Conservation (phyloP, 108 stramenopile species). For the Discostella stelligeroides region DNA sequence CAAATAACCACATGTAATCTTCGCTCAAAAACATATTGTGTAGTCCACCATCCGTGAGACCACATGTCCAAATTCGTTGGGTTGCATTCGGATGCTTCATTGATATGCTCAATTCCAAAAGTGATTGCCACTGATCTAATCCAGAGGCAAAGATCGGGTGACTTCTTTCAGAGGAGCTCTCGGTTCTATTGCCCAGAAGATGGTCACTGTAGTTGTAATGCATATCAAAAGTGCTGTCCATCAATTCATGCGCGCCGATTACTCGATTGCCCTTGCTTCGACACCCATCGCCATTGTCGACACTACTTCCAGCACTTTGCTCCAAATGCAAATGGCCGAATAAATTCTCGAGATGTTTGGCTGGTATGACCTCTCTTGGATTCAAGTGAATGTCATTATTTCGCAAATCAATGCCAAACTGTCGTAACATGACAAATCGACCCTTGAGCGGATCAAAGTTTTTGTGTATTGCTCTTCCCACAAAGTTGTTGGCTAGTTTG, state of each 20-base stretch:
- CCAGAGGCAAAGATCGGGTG: slow-evolving; percentile 32
- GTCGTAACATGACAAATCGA: slow-evolving; percentile 54
- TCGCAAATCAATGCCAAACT: slow-evolving; percentile 55
- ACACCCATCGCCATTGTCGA: too few species aligned
- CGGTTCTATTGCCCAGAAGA: slow-evolving; percentile 3
- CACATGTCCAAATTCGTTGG: slow-evolving; percentile 76
- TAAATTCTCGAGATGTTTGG: slow-evolving; percentile 42
- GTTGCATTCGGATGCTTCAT: slow-evolving; percentile 53
- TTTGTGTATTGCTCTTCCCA: slow-evolving; percentile 69
- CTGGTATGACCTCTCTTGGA: slow-evolving; percentile 58
- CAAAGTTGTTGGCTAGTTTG: slow-evolving; percentile 54
- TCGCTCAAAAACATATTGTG: slow-evolving; percentile 75
- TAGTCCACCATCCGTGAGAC: slow-evolving; percentile 80
- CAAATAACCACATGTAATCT: slow-evolving; percentile 72
- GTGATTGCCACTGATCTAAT: slow-evolving; percentile 35
- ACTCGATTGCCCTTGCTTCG: too few species aligned
- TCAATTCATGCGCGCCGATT: too few species aligned
- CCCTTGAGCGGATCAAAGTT: slow-evolving; percentile 75
- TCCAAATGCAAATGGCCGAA: too few species aligned
- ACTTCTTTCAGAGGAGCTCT: neutral
- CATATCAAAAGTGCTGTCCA: slow-evolving; percentile 20
- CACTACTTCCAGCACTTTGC: too few species aligned
- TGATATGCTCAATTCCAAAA: slow-evolving; percentile 29
- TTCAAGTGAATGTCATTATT: slow-evolving; percentile 33
- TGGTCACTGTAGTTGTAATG: neutral